Base-by-base conservation (phyloP, 2,329 filamentous ascomycete genomes). In the Coniochaeta sp. region DNA sequence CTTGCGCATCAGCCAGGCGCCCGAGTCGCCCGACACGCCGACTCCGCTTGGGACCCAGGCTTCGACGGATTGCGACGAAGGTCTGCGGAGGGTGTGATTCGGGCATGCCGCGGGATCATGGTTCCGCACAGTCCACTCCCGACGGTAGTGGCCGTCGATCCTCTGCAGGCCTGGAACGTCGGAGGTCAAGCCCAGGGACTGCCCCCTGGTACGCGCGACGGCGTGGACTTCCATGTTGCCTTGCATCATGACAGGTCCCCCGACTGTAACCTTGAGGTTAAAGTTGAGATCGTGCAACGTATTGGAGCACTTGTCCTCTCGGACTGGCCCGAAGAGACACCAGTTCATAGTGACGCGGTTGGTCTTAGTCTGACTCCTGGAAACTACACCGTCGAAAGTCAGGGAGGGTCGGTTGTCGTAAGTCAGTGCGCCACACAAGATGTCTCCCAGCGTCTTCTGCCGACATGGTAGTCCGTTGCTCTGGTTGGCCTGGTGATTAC, bases 141-240 rank as follows among this genome's bases (percentile, higher is more conserved):
- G 53, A 13, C 50, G 46, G 24, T 49, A 12, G 6, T 26, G 22
- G 12, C 52, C 50, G 32, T 42, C 32, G n/a, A 55, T 50, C 13
- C 18, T 51, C 38, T 51, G 53, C 8, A 59, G 10, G 13, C 55
- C 56, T 12, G 56, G 57, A 4, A 57, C 52, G 18, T 57, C 56
- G 18, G 53, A 59, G 2, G 52, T 56, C 35, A 55, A 58, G 10
- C 55, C 56, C 10, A 55, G 51, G 1, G 57, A 59, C 31, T 58
- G 58, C 2, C 55, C 56, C n/a, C 56, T 57, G 0, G 55, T 57
- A 12, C 56, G 46, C 0, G 53, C 55, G 14, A 57, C 22, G n/a
- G 52, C 55, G 28, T 57, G 57, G 6, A 59, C 55, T 33, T 57
- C 56, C 14, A 55, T 58, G 26, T 57, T 57, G 6, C 54, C 57